phyloP scores from a whole-genome alignment of 106 monocot genomes.

The Dendrobium nobile region DNA sequence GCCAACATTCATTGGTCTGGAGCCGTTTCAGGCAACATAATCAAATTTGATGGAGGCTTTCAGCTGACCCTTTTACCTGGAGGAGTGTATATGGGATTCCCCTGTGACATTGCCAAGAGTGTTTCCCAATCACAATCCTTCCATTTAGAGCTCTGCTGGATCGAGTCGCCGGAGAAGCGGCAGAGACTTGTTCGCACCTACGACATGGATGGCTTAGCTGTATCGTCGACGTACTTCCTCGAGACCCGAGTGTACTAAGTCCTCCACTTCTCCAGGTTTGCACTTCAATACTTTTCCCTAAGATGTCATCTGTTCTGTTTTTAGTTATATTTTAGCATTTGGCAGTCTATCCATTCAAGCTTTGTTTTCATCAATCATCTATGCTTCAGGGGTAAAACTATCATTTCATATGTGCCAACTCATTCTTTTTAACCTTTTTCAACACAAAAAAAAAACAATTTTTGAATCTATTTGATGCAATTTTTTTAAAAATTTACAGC shows the following conservation, averaged over 20 bases:
- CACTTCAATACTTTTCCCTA: no score
- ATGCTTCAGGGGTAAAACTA: no score
- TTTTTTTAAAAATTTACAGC: no score
- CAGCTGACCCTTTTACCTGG: conserved; percentile 75
- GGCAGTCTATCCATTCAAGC: no score
- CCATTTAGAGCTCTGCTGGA: conserved; percentile 92
- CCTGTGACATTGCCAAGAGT: conserved; percentile 55
- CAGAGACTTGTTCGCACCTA: conserved; percentile 87
- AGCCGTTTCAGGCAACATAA: conserved; percentile 43
- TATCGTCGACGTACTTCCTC: conserved; percentile 78
- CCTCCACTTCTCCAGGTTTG: no score
- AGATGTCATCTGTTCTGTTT: no score
- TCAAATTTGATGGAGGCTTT: conserved; percentile 76
- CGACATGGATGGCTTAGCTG: conserved; percentile 69
- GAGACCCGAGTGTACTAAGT: conserved; percentile 54
- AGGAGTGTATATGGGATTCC: conserved; percentile 94
- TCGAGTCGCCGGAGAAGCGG: conserved; percentile 68
- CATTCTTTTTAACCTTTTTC: no score
- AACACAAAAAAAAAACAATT: no score
- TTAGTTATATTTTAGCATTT: no score
- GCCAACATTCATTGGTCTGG: conserved; percentile 84
- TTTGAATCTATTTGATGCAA: no score
- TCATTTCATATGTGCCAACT: no score
- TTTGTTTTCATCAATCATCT: no score
- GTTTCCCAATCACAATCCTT: conserved; percentile 73